Percentiles rank a stretch among this genome's conserved stretches.
These are phyloP conservation scores for Coleophoma crateriformis DNA, from an alignment of 2,329 filamentous ascomycete species.

Conservation along the genomic window DNA sequence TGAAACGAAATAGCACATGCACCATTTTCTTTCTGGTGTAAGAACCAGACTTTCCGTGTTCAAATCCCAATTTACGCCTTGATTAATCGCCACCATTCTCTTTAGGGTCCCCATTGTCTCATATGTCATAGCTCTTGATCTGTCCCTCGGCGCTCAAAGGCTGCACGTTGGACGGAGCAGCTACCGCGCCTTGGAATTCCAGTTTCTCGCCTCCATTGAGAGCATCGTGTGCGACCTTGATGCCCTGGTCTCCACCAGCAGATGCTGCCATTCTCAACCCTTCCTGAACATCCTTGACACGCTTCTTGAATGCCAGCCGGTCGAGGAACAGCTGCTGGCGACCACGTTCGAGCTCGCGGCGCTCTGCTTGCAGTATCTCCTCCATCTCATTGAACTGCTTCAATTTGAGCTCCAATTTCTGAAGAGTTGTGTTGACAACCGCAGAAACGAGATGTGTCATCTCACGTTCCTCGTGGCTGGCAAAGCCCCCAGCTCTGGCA, in stretches of 20 bases:
- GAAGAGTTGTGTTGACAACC: conserved; percentile 86
- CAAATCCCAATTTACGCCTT: conserved; percentile 1
- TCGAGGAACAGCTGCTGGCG: conserved; percentile 93
- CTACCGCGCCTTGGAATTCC: conserved; percentile 41
- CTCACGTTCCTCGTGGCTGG: conserved; percentile 93
- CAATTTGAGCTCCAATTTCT: conserved; percentile 94
- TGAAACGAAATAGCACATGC: conserved; percentile 8
- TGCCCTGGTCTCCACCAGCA: conserved; percentile 31
- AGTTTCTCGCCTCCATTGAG: conserved; percentile 36
- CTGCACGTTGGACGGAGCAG: conserved; percentile 39
- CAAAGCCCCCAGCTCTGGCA: conserved; percentile 78
- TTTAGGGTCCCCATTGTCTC: conserved; percentile 5
- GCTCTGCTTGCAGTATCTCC: conserved; percentile 82
- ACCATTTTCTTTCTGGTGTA: conserved; percentile 12
- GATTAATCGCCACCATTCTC: not conserved
- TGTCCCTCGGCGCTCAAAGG: conserved; percentile 49
- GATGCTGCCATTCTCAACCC: conserved; percentile 47
- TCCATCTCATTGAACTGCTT: conserved; percentile 97
- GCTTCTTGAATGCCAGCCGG: conserved; percentile 81
- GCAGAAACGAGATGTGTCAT: conserved; percentile 91
- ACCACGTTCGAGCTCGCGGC: conserved; percentile 84
- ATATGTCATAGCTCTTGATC: conserved; percentile 39
- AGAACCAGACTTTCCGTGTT: conserved; percentile 12
- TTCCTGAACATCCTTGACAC: conserved; percentile 78
- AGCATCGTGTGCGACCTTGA: conserved; percentile 27